Evolutionary conservation across 805 yeast genomes (phyloP), one percentile per base, ranked within the genome.

Genomic region (Metschnikowia lochheadii): DNA sequence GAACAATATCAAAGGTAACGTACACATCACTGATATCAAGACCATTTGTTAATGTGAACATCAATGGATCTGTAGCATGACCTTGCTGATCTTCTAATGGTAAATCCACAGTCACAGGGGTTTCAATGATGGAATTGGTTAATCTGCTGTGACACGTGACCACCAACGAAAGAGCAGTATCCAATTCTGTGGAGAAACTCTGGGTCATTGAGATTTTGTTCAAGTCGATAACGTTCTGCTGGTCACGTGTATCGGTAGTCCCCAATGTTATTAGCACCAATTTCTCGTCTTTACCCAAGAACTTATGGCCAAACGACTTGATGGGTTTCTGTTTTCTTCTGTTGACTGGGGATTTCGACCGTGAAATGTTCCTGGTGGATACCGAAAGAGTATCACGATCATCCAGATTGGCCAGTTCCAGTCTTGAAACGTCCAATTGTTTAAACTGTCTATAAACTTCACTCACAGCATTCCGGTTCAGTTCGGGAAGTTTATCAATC

Each of bases 261-360:
- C 98, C 98, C 49, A 91, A 72, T 1, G 96, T 89, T 34, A 91
- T 79, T 52, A 91, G 70, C n/a, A 91, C 73, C 59, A 91, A 69
- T 2, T 88, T 79, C 61, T 89, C 91, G 48, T 78, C 76, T 7
- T 72, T 68, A 44, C 77, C 76, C 55, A 91, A 75, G 63, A 81
- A 88, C 37, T 85, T 74, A 64, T 90, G 96, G 35, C 97, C 97
- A 69, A 89, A 85, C 0, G 95, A 85, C 64, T 87, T 89, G 49
- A 88, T 80, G 2, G 89, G 85, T 47, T 80, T 69, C 49, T 73
- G 63, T 32, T 54, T 58, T 26, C 62, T 54, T 10, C 60, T 52
- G 50, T 60, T 61, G 42, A 53, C 63, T 3, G 61, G 61, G 6
- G 56, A 51, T 18, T 48, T 36, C 3, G 59, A 52, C 17, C 59